Percentiles rank a stretch among this genome's conserved stretches.
Evolutionary conservation across 73 alveolate genomes (phyloP).

Genomic region (Vitrella brassicaformis): DNA sequence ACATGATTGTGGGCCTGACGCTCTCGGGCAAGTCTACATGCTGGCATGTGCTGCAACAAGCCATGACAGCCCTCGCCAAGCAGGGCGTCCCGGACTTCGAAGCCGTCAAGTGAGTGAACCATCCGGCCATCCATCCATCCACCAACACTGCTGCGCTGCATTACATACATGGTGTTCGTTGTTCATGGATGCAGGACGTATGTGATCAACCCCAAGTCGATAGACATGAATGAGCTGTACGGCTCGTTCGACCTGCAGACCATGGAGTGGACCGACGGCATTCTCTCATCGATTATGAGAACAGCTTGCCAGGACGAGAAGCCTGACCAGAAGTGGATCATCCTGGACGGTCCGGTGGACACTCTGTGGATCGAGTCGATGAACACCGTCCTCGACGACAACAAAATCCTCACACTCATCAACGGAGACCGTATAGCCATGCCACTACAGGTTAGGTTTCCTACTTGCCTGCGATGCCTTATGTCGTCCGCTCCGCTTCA

Average conservation of each 20-base stretch:
- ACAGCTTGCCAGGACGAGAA: slow-evolving; percentile 80
- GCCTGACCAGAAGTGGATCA: slow-evolving; percentile 85
- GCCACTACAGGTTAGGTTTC: slow-evolving; percentile 75
- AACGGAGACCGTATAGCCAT: slow-evolving; percentile 94
- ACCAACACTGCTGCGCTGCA: not conserved
- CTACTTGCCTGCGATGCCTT: too few relatives aligned
- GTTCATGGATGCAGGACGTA: not conserved
- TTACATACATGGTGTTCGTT: not conserved
- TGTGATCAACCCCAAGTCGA: slow-evolving; percentile 82
- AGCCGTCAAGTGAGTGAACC: not conserved
- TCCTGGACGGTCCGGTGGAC: slow-evolving; percentile 99
- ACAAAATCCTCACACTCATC: slow-evolving; percentile 82
- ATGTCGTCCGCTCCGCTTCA: not conserved
- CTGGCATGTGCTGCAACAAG: slow-evolving; percentile 83
- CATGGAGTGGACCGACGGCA: slow-evolving; percentile 98
- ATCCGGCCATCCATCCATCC: not conserved
- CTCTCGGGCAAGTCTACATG: slow-evolving; percentile 95
- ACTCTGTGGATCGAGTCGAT: slow-evolving; percentile 99
- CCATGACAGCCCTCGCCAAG: slow-evolving; percentile 44
- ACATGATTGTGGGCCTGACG: slow-evolving; percentile 97
- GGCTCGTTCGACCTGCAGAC: slow-evolving; percentile 67
- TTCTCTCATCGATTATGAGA: slow-evolving; percentile 85
- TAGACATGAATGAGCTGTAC: slow-evolving; percentile 76
- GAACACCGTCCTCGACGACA: slow-evolving; percentile 89
- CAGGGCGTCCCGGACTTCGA: slow-evolving; percentile 6